Percentiles rank a stretch among this genome's conserved stretches.
phyloP scores from a whole-genome alignment of 2,329 filamentous ascomycete species.

The Rhynchosporium secalis region DNA sequence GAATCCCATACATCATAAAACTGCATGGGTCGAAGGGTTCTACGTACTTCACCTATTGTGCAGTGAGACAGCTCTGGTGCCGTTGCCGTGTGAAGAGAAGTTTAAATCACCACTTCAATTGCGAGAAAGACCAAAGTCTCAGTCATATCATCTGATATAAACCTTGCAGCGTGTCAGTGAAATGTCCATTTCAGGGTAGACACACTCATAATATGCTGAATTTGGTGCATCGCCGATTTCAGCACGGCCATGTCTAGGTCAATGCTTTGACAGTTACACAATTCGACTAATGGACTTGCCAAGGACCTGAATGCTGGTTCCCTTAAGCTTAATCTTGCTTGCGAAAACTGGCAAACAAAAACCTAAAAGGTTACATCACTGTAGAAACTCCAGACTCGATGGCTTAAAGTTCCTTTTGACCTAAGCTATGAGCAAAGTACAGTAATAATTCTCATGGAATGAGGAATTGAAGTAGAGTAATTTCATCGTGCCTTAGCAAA shows the following conservation, averaged over 20 bases:
- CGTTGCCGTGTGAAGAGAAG: conserved; percentile 4
- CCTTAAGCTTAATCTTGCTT: too few species aligned
- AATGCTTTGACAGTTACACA: background rate
- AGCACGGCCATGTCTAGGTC: too few species aligned
- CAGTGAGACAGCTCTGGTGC: background rate
- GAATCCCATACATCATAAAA: background rate
- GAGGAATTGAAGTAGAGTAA: too few species aligned
- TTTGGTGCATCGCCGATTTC: background rate
- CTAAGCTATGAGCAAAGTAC: too few species aligned
- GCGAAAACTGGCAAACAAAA: too few species aligned
- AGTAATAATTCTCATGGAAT: background rate
- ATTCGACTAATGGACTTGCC: background rate
- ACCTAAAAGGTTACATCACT: too few species aligned
- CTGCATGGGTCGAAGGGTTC: background rate
- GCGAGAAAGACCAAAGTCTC: too few species aligned
- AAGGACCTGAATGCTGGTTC: background rate
- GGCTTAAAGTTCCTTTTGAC: too few species aligned
- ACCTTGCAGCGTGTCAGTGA: background rate
- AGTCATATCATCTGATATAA: background rate
- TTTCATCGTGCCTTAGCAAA: background rate
- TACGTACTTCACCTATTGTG: background rate
- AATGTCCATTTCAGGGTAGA: background rate
- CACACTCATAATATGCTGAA: background rate
- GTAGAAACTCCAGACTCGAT: too few species aligned
- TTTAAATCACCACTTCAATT: background rate